Conservation (phyloP, 177 flowering plant species). For the Vitis hybrid region DNA sequence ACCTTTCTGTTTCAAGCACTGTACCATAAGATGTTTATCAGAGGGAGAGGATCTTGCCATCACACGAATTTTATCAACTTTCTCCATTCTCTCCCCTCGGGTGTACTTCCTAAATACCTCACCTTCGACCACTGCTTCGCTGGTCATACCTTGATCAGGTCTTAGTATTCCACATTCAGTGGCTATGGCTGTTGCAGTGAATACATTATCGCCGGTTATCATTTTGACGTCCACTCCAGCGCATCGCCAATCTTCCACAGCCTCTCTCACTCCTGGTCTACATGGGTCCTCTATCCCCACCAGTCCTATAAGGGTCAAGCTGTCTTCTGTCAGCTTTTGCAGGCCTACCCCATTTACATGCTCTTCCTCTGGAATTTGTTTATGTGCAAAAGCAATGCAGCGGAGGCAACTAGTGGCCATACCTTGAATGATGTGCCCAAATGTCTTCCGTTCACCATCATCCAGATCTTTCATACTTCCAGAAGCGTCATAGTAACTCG, state of each 20-base stretch:
- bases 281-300: slow-evolving; percentile 60
- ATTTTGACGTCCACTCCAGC: slow-evolving; percentile 53
- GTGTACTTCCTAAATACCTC: slow-evolving; percentile 45
- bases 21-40: slow-evolving; percentile 51
- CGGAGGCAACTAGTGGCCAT: slow-evolving; percentile 56
- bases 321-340: slow-evolving; percentile 21
- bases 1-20: slow-evolving; percentile 50
- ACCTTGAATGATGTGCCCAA: slow-evolving; percentile 38
- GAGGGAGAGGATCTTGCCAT: slow-evolving; percentile 59
- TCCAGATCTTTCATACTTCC: slow-evolving; percentile 32
- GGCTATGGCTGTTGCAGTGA: slow-evolving; percentile 62
- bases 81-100: slow-evolving; percentile 37
- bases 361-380: slow-evolving; percentile 14
- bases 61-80: slow-evolving; percentile 45
- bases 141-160: slow-evolving; percentile 15
- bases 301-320: slow-evolving; percentile 37
- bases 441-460: slow-evolving; percentile 16
- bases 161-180: slow-evolving; percentile 55
- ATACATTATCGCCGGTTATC: slow-evolving; percentile 59
- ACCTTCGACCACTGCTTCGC: slow-evolving; percentile 47
- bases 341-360: slow-evolving; percentile 1
- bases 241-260: slow-evolving; percentile 38
- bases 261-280: slow-evolving; percentile 42
- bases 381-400: slow-evolving; percentile 57
- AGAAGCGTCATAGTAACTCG: slow-evolving; percentile 35